phyloP scores from a whole-genome alignment of 106 monocot genomes.

The Hemerocallis citrina region DNA sequence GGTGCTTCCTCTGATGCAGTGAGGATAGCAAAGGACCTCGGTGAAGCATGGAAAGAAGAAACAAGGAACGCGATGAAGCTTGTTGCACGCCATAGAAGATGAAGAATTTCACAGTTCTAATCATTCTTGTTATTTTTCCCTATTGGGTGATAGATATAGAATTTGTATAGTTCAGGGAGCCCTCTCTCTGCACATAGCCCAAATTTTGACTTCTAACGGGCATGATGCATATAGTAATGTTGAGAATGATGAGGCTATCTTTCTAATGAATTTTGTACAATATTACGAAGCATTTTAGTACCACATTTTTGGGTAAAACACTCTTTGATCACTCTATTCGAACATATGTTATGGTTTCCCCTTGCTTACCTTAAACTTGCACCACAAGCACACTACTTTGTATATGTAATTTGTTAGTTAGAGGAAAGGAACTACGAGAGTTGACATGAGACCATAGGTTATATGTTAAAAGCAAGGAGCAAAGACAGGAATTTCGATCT shows the following conservation, averaged over 20 bases:
- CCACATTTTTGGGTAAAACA: not conserved
- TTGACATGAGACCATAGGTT: too few relatives aligned
- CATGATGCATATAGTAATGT: not conserved
- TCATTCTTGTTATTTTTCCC: not conserved
- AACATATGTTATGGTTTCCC: too few relatives aligned
- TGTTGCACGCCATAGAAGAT: slow-evolving; percentile 32
- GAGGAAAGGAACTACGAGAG: too few relatives aligned
- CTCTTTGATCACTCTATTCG: too few relatives aligned
- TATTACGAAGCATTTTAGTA: not conserved
- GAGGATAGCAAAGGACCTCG: slow-evolving; percentile 44
- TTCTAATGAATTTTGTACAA: too few relatives aligned
- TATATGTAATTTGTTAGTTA: too few relatives aligned
- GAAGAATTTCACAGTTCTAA: slow-evolving; percentile 28
- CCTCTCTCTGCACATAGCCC: slow-evolving; percentile 3
- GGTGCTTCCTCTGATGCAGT: slow-evolving; percentile 51
- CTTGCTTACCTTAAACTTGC: too few relatives aligned
- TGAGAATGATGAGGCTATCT: slow-evolving; percentile 4
- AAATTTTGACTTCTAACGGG: slow-evolving; percentile 1
- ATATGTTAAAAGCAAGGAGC: too few relatives aligned
- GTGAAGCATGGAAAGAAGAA: slow-evolving; percentile 46
- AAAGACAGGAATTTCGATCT: too few relatives aligned
- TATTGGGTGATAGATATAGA: not conserved
- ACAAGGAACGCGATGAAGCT: slow-evolving; percentile 28
- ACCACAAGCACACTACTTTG: too few relatives aligned
- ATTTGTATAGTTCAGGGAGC: not conserved